These are phyloP conservation scores for Colletotrichum ledebouriae DNA, from an alignment of 2,329 filamentous ascomycete species.

Conservation along the genomic window DNA sequence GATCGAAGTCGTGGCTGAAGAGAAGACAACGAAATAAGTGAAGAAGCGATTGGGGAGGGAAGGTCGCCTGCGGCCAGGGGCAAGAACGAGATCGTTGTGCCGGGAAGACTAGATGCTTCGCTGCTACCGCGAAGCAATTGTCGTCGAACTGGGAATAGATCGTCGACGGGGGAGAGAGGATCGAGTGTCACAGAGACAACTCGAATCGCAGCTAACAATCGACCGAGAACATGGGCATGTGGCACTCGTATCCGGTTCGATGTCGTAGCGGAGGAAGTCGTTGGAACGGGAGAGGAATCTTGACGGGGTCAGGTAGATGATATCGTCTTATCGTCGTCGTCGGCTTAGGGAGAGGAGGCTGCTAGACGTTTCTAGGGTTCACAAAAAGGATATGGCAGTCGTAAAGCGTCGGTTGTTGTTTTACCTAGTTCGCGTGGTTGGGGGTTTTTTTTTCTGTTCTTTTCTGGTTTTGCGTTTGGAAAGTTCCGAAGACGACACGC, in stretches of 20 bases:
- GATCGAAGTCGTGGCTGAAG: constrained; percentile 38
- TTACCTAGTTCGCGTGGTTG: constrained; percentile 2
- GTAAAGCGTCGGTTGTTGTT: constrained; percentile 22
- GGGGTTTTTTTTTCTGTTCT: constrained; percentile 24
- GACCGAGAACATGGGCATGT: constrained; percentile 50
- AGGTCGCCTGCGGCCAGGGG: constrained; percentile 71
- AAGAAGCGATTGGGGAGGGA: constrained; percentile 57
- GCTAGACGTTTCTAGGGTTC: constrained; percentile 4
- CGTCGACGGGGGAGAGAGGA: constrained; percentile 44
- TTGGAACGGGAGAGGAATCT: constrained; percentile 16
- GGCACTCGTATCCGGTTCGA: constrained; percentile 37
- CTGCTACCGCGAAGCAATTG: constrained; percentile 60
- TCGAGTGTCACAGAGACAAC: constrained; percentile 52
- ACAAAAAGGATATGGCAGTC: constrained; percentile 31
- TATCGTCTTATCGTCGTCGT: constrained; percentile 31
- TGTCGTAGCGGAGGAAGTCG: constrained; percentile 23
- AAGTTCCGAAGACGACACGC: constrained; percentile 44
- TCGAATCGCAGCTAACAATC: constrained; percentile 49
- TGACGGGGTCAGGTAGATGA: constrained; percentile 26
- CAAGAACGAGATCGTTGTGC: constrained; percentile 56
- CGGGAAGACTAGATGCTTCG: constrained; percentile 54
- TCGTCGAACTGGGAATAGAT: constrained; percentile 42
- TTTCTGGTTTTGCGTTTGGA: constrained; percentile 12
- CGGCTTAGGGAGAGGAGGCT: constrained; percentile 16
- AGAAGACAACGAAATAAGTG: constrained; percentile 42